Evolutionary conservation across 2,329 filamentous ascomycete genomes (phyloP), one percentile per base, ranked within the genome.

Genomic region (Moelleriella libera): DNA sequence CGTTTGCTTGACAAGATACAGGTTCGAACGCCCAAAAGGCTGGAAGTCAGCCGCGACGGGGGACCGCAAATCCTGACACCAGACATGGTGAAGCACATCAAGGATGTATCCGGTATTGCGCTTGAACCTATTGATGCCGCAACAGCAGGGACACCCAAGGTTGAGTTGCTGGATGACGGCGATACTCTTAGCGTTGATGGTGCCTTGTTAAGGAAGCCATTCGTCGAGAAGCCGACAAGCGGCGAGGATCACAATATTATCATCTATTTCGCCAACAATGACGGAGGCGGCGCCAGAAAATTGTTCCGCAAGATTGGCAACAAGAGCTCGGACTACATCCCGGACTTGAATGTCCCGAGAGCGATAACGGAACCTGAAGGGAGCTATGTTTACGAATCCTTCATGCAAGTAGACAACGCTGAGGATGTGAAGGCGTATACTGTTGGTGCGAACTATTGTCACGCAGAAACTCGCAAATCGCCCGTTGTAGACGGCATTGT

Each of bases 361-460:
- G 88, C 83, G 46, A 83, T 97, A 51, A 83, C 83, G 1, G 88
- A 97, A 55, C 78, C 80, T 1, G 74, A 74, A 21, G 80, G 84
- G 58, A 97, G 89, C 63, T 98, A 90, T 69, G 80, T 98, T 52
- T 98, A 97, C 63, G 92, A 98, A 63, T 88, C 94, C 62, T 98
- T 98, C 57, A 83, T 98, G 70, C 82, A 87, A 54, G 89, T 96
- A 11, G 90, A 97, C 59, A 97, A 98, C 60, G 85, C 90, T 0
- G 92, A 98, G 64, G 92, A 98, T 62, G 90, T 98, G 59, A 98
- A 98, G 66, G 92, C 90, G 2, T 98, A 98, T 63, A 98, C 92
- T 0, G 94, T 98, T 14, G 92, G 92, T 0, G 82, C 88, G 0
- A 78, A 80, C 43, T 98, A 89, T 61, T 98, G 92, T 63, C 92